Conservation (phyloP, 495 filamentous ascomycete genomes). For the Xylaria curta region DNA sequence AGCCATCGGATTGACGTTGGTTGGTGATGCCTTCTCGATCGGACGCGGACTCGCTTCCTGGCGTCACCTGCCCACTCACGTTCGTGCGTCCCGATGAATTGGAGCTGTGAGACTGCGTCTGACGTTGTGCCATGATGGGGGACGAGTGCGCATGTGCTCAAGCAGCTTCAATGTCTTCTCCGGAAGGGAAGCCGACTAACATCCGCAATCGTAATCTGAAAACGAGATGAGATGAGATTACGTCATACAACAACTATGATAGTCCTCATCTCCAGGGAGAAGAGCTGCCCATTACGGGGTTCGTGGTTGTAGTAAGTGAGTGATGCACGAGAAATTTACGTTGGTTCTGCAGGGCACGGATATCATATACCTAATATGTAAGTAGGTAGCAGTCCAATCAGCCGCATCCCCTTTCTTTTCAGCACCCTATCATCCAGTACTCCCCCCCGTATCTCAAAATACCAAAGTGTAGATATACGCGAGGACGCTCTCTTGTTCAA, state of each 20-base stretch:
- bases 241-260: conserved; percentile 4
- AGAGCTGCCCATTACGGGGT: neutral
- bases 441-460: neutral
- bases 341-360: neutral
- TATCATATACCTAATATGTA: neutral
- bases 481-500: neutral
- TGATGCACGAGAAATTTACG: neutral
- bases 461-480: neutral
- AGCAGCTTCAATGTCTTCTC: neutral
- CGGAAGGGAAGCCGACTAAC: neutral
- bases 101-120: neutral
- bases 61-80: conserved; percentile 17
- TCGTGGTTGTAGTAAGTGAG: neutral
- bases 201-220: neutral
- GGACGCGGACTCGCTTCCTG: neutral
- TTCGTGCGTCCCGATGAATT: neutral
- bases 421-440: no score
- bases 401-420: neutral
- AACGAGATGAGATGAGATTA: neutral
- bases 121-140: neutral
- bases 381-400: conserved; percentile 8
- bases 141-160: neutral
- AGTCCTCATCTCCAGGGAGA: conserved; percentile 1
- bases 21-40: neutral
- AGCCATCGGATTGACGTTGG: neutral